phyloP scores from a whole-genome alignment of 352 stramenopile species.

The Globisporangium emineosum region DNA sequence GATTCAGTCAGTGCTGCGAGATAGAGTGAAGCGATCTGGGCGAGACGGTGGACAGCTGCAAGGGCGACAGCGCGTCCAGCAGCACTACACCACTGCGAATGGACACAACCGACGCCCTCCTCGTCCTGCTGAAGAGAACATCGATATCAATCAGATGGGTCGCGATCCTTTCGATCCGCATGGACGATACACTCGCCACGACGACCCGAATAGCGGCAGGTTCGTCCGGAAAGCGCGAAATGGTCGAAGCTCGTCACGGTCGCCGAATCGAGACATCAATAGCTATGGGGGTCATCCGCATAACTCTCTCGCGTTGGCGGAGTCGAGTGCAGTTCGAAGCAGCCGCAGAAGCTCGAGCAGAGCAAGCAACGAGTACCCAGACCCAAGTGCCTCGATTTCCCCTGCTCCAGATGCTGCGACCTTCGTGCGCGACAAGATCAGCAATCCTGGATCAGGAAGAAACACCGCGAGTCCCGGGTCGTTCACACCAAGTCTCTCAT shows the following conservation, averaged over 20 bases:
- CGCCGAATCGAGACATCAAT: conserved; percentile 7
- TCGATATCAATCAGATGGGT: conserved; percentile 8
- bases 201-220: background rate
- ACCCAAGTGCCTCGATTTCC: background rate
- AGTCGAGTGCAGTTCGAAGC: background rate
- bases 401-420: background rate
- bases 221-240: background rate
- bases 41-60: background rate
- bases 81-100: background rate
- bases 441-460: conserved; percentile 1
- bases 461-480: conserved; percentile 7
- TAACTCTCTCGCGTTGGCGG: background rate
- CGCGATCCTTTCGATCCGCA: background rate
- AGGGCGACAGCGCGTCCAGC: conserved; percentile 1
- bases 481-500: background rate
- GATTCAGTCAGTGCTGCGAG: conserved; percentile 39
- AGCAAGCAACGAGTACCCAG: conserved; percentile 13
- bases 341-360: conserved; percentile 6
- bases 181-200: background rate
- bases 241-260: conserved; percentile 11
- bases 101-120: conserved; percentile 1
- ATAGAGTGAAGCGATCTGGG: background rate
- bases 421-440: conserved; percentile 4
- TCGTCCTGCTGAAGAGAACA: conserved; percentile 5
- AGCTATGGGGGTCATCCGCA: conserved; percentile 4